A percentile compares a stretch with the other conserved stretches of the same genome.
Conservation (phyloP, 768 basidiomycete species). For the Trametes elegans region DNA sequence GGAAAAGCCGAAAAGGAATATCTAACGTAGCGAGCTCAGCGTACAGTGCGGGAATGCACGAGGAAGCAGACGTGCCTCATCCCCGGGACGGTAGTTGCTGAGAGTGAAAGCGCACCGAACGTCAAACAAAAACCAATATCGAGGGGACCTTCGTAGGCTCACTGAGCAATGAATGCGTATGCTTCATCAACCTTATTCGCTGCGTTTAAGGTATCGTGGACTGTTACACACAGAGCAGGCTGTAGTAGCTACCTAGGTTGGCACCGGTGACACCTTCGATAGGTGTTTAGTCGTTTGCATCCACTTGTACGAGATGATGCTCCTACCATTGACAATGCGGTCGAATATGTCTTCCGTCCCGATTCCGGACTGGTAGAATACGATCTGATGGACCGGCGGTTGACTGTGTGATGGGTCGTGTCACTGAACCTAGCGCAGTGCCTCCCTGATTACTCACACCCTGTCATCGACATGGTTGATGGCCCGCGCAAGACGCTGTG, state of each 20-base stretch:
- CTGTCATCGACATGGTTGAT: conserved; percentile 32
- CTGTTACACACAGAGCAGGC: neutral
- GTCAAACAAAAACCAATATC: no score
- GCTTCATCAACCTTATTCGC: conserved; percentile 76
- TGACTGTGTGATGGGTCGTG: conserved; percentile 7
- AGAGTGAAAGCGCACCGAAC: no score
- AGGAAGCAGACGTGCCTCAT: conserved; percentile 51
- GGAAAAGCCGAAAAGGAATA: conserved; percentile 78
- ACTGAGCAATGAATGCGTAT: conserved; percentile 82
- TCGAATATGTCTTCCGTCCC: conserved; percentile 57
- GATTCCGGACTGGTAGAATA: conserved; percentile 39
- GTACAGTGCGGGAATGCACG: no score
- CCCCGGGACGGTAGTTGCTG: conserved; percentile 70
- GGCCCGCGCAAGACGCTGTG: conserved; percentile 31
- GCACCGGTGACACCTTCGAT: conserved; percentile 59
- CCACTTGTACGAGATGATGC: neutral
- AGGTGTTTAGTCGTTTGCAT: neutral
- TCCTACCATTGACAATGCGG: conserved; percentile 56
- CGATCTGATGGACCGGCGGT: conserved; percentile 31
- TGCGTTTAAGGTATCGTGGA: no score
- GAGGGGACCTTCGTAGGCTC: no score
- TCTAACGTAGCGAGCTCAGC: no score
- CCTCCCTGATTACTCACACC: conserved; percentile 22
- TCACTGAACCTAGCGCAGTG: neutral
- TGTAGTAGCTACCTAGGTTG: conserved; percentile 46